phyloP scores from a whole-genome alignment of 805 yeast genomes.

The Candida krabiensis region DNA sequence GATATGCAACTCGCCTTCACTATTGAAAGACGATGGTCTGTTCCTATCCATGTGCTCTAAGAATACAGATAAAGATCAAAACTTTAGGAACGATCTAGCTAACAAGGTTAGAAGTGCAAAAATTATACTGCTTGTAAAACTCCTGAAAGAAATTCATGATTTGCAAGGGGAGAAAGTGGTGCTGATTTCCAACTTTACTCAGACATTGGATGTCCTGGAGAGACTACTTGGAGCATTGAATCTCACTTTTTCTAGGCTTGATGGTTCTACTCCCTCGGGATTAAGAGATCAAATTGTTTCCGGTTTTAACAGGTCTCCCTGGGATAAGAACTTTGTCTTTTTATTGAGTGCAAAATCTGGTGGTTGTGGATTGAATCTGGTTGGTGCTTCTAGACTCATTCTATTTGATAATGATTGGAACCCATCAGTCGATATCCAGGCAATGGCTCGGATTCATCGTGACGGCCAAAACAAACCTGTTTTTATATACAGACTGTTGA shows the following conservation, averaged over 20 bases:
- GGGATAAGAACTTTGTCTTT: slow-evolving; percentile 54
- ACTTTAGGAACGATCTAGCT: slow-evolving; percentile 30
- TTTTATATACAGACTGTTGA: slow-evolving; percentile 75
- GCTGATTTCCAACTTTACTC: slow-evolving; percentile 83
- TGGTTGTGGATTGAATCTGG: slow-evolving; percentile 86
- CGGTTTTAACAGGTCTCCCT: slow-evolving; percentile 56
- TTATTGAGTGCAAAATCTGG: slow-evolving; percentile 88
- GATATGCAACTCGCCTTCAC: slow-evolving; percentile 77
- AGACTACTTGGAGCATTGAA: slow-evolving; percentile 47
- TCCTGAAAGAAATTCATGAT: slow-evolving; percentile 49
- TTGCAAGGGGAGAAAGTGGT: slow-evolving; percentile 70
- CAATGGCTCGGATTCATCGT: slow-evolving; percentile 93
- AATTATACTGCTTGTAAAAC: slow-evolving; percentile 53
- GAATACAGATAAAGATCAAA: slow-evolving; percentile 19
- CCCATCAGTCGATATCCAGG: slow-evolving; percentile 88
- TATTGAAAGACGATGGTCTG: slow-evolving; percentile 52
- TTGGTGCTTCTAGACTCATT: slow-evolving; percentile 86
- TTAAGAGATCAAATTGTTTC: slow-evolving; percentile 65
- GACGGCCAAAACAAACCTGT: slow-evolving; percentile 87
- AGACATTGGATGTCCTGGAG: slow-evolving; percentile 79
- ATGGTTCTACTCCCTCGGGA: slow-evolving; percentile 77
- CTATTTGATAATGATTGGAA: slow-evolving; percentile 97
- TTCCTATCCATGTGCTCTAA: slow-evolving; percentile 33
- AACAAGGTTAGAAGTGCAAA: slow-evolving; percentile 56
- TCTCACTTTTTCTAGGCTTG: slow-evolving; percentile 62